phyloP scores from a whole-genome alignment of 139 green algal genomes.

The Chlorella vulgaris region DNA sequence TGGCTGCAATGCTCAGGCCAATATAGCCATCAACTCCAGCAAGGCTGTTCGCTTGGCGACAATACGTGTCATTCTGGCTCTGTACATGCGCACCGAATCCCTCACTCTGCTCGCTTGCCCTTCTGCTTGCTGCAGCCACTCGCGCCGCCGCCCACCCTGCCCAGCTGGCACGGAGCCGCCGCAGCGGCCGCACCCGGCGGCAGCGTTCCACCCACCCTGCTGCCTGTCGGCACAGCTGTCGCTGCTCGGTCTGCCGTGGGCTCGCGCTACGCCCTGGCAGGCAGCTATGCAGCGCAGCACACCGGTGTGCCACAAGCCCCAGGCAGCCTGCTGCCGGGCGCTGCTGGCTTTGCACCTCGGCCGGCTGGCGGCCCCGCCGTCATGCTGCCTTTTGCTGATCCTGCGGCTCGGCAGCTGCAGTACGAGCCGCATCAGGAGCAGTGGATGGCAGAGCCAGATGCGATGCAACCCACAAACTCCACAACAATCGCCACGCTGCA shows the following conservation, averaged over 20 bases:
- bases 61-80: neutral
- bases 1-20: too few species aligned
- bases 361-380: neutral
- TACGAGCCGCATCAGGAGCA: too few species aligned
- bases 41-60: neutral
- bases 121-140: neutral
- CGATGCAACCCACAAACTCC: too few species aligned
- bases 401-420: too few species aligned
- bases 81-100: neutral
- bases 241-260: neutral
- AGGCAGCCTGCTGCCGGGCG: neutral
- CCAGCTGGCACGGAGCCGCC: too few species aligned
- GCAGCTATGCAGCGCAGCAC: neutral
- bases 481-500: too few species aligned
- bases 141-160: neutral
- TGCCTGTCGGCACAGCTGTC: neutral
- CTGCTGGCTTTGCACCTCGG: neutral
- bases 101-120: neutral
- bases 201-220: neutral
- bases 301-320: neutral
- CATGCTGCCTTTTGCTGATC: neutral
- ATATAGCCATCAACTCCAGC: too few species aligned
- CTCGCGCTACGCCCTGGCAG: constrained; percentile 13
- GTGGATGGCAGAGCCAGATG: too few species aligned
- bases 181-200: neutral